phyloP scores from a whole-genome alignment of 768 basidiomycete species.

The Mycena maculata region DNA sequence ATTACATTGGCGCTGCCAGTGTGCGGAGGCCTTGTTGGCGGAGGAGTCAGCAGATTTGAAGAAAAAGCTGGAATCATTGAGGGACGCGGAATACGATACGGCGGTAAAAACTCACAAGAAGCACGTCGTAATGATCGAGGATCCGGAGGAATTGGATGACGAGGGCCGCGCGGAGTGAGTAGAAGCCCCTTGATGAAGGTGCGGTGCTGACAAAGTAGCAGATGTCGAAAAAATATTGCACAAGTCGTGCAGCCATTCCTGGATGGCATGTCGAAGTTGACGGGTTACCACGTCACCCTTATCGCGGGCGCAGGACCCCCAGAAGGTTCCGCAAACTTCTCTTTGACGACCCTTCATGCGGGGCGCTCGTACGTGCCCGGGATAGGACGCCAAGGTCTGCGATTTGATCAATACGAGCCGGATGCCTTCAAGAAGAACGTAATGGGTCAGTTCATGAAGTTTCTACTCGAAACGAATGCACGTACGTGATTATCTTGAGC shows the following conservation, averaged over 20 bases:
- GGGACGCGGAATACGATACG: not conserved
- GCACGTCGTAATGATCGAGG: not conserved
- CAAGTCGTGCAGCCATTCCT: constrained; percentile 9
- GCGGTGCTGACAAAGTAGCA: not conserved
- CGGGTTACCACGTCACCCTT: not conserved
- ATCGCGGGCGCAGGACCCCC: not conserved
- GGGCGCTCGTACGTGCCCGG: not conserved
- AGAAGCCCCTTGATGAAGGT: not conserved
- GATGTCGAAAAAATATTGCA: not conserved
- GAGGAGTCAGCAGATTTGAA: not conserved
- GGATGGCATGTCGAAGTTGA: not conserved
- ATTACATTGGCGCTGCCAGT: constrained; percentile 5
- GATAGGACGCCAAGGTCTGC: not conserved
- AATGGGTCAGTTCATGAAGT: constrained; percentile 4
- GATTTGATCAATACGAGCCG: not conserved
- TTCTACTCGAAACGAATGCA: not conserved
- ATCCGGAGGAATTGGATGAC: not conserved
- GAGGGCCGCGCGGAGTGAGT: constrained; percentile 2
- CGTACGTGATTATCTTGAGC: not conserved
- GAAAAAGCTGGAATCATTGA: not conserved
- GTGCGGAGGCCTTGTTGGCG: not conserved
- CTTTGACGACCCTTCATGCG: not conserved
- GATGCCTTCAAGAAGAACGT: not conserved
- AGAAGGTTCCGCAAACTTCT: not conserved
- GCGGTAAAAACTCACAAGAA: not conserved